Conservation (phyloP, 2,329 filamentous ascomycete species). For the Knufia fluminis region DNA sequence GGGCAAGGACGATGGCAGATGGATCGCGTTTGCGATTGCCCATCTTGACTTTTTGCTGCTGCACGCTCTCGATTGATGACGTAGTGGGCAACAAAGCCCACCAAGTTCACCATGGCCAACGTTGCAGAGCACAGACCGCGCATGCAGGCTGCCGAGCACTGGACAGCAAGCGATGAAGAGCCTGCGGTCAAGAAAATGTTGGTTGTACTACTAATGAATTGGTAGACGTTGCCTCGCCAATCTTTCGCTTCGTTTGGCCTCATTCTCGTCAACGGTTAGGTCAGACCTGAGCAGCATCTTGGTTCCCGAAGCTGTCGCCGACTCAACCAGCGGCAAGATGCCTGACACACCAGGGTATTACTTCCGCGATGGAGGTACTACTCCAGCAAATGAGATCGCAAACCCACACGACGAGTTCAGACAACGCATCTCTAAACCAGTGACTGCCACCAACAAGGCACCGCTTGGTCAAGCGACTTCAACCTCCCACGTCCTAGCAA, state of each 20-base stretch:
- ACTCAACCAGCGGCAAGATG: constrained; percentile 22
- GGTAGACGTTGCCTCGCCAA: neutral
- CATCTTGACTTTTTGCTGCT: no score
- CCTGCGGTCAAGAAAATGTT: neutral
- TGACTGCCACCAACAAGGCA: constrained; percentile 14
- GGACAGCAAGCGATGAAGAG: neutral
- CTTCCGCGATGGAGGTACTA: constrained; percentile 26
- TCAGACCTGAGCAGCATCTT: constrained; percentile 3
- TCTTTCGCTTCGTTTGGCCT: neutral
- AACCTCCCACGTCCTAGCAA: constrained; percentile 38
- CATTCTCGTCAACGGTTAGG: neutral
- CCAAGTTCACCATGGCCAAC: no score
- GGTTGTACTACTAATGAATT: neutral
- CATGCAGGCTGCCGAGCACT: neutral
- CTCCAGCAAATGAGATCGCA: constrained; percentile 21
- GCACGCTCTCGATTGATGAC: no score
- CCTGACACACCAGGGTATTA: constrained; percentile 26
- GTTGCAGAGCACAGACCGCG: neutral
- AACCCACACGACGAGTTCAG: constrained; percentile 14
- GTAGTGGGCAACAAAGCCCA: no score
- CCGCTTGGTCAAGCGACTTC: constrained; percentile 27
- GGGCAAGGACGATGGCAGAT: neutral
- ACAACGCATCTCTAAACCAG: constrained; percentile 16
- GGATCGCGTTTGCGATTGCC: no score
- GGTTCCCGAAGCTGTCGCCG: neutral